Evolutionary conservation across 1,284 basidiomycete genomes (phyloP), one percentile per base, ranked within the genome.

Genomic region (Austroboletus niveus): DNA sequence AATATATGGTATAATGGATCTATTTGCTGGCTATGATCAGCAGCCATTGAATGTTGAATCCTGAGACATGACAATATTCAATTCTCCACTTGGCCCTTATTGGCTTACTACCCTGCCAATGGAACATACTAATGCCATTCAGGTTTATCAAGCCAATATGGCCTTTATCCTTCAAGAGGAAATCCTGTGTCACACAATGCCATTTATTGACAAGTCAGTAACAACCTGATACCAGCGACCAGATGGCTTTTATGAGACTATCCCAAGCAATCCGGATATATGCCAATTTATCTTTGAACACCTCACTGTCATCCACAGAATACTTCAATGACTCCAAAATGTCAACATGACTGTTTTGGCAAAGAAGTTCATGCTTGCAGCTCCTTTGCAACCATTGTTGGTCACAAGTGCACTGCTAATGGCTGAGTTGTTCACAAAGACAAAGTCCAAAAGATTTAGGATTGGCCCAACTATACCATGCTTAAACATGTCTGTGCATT

Each of bases 291-390:
- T n/a, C n/a, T n/a, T n/a, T n/a, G n/a, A n/a, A n/a, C n/a, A n/a
- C n/a, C n/a, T n/a, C n/a, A n/a, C n/a, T n/a, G n/a, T n/a, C n/a
- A n/a, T n/a, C n/a, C n/a, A n/a, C n/a, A n/a, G n/a, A n/a, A n/a
- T n/a, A n/a, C n/a, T n/a, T n/a, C n/a, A n/a, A n/a, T n/a, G n/a
- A n/a, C n/a, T n/a, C n/a, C n/a, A n/a, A n/a, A n/a, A n/a, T n/a
- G n/a, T n/a, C n/a, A n/a, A n/a, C n/a, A n/a, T 59, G 0, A 69
- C 66, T 0, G 62, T 72, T 2, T 68, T 64, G 0, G 63, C 59
- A 1, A 55, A 51, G n/a, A 71, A 71, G 39, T 49, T 60, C n/a
- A n/a, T 60, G 0, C 42, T 71, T 0, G 60, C 61, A n/a, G 53
- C 56, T 0, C 52, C 49, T 0, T 54, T 56, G 53, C 61, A 0